Conservation (phyloP, 176 grass and related monocot species). For the Oryza meyeriana region DNA sequence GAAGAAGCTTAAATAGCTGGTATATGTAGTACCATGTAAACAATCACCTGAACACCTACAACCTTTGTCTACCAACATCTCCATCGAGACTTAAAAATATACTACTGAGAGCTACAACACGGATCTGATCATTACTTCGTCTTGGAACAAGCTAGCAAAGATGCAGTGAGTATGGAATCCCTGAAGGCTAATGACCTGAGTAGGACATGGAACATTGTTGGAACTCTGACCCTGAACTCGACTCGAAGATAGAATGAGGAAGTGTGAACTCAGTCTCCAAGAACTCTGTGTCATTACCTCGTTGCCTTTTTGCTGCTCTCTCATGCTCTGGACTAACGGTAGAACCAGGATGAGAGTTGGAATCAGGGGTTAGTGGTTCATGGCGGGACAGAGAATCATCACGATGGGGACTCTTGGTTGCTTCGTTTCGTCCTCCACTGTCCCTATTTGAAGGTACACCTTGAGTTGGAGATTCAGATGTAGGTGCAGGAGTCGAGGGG, state of each 20-base stretch:
- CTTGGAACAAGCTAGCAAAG: conserved; percentile 18
- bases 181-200: conserved; percentile 26
- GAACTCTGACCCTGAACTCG: conserved; percentile 66
- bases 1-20: conserved; percentile 19
- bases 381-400: conserved; percentile 42
- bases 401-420: conserved; percentile 45
- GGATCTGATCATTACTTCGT: conserved; percentile 24
- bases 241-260: conserved; percentile 63
- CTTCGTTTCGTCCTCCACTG: conserved; percentile 25
- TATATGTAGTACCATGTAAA: conserved; percentile 40
- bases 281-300: conserved; percentile 21
- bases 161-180: conserved; percentile 1
- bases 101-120: conserved; percentile 20
- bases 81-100: background rate
- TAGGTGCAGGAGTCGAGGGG: conserved; percentile 70
- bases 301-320: conserved; percentile 52
- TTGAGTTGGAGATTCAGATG: conserved; percentile 61
- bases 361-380: conserved; percentile 84
- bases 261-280: conserved; percentile 48
- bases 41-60: conserved; percentile 37
- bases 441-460: conserved; percentile 41
- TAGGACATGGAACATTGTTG: conserved; percentile 51
- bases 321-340: conserved; percentile 50
- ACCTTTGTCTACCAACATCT: conserved; percentile 33
- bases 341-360: conserved; percentile 55